A percentile compares a stretch with the other conserved stretches of the same genome.
These are phyloP conservation scores for Globisporangium acanthophoron DNA, from an alignment of 352 stramenopile genomes.

Conservation along the genomic window DNA sequence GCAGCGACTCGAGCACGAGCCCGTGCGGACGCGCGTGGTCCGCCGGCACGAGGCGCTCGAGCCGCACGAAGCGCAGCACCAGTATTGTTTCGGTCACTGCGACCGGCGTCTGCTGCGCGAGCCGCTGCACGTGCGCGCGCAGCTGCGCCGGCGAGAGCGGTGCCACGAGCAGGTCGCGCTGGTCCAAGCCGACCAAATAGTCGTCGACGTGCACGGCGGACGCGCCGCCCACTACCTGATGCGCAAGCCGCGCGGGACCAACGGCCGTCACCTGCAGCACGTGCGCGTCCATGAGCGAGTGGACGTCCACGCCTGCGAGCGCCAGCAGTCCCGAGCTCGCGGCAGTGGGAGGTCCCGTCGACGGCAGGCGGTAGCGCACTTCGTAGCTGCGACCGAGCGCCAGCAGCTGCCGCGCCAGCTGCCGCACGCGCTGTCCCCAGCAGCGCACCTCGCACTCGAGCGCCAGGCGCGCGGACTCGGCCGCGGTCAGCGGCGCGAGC, in stretches of 20 bases:
- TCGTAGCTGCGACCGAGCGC: slow-evolving; percentile 51
- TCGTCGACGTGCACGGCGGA: slow-evolving; percentile 88
- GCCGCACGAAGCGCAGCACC: slow-evolving; percentile 54
- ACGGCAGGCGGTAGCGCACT: slow-evolving; percentile 38
- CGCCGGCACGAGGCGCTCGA: slow-evolving; percentile 31
- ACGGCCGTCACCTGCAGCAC: slow-evolving; percentile 47
- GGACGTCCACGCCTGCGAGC: slow-evolving; percentile 42
- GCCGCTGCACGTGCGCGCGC: slow-evolving; percentile 23
- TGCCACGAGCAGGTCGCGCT: slow-evolving; percentile 46
- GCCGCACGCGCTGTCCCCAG: slow-evolving; percentile 43
- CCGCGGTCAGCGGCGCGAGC: slow-evolving; percentile 1
- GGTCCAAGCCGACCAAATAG: slow-evolving; percentile 85
- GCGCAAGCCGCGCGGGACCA: slow-evolving; percentile 29
- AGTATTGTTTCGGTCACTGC: slow-evolving; percentile 16
- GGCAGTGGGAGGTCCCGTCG: too few species aligned
- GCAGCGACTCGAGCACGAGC: slow-evolving; percentile 38
- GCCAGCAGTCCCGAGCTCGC: slow-evolving; percentile 12
- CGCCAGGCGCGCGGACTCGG: slow-evolving; percentile 19
- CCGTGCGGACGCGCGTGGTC: slow-evolving; percentile 39
- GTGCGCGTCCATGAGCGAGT: slow-evolving; percentile 37
- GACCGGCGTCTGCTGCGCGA: not conserved
- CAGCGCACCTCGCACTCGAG: slow-evolving; percentile 39
- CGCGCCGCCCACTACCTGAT: slow-evolving; percentile 51
- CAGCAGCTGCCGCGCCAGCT: slow-evolving; percentile 43
- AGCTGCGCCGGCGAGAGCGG: slow-evolving; percentile 38